Conservation (phyloP, 2,329 filamentous ascomycete genomes). For the Aspergillus neotritici region DNA sequence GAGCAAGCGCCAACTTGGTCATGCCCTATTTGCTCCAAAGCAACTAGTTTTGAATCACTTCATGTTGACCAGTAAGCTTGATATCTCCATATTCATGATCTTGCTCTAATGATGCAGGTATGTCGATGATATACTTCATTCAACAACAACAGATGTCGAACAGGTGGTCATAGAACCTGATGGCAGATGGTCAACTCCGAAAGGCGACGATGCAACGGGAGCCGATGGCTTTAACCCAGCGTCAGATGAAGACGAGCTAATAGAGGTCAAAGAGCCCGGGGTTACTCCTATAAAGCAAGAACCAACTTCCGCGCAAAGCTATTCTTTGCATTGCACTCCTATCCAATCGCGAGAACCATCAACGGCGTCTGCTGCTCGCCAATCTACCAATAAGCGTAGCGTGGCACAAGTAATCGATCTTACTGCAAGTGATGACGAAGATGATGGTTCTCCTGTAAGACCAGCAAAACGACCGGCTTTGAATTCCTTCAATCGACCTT, state of each 20-base stretch:
- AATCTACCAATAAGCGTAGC: constrained; percentile 43
- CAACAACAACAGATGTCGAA: constrained; percentile 65
- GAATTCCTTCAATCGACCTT: constrained; percentile 16
- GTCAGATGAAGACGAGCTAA: constrained; percentile 46
- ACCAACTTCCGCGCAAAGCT: constrained; percentile 14
- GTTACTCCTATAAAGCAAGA: constrained; percentile 36
- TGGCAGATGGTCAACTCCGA: constrained; percentile 64
- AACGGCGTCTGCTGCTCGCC: constrained; percentile 30
- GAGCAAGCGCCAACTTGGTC: constrained; percentile 95
- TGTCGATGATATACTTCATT: constrained; percentile 76
- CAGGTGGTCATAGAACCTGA: constrained; percentile 87
- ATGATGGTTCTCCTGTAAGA: constrained; percentile 41
- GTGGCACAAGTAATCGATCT: constrained; percentile 50
- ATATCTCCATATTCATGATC: not conserved
- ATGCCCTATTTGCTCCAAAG: constrained; percentile 89
- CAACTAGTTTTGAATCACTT: constrained; percentile 71
- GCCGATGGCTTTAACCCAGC: constrained; percentile 34
- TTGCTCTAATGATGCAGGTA: constrained; percentile 51
- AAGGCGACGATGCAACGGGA: constrained; percentile 37
- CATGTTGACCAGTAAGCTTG: constrained; percentile 74
- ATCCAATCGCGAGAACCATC: constrained; percentile 36
- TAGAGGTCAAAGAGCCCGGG: constrained; percentile 44
- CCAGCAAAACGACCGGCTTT: constrained; percentile 31
- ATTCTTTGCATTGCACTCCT: constrained; percentile 29
- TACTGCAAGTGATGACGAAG: constrained; percentile 48